phyloP scores from a whole-genome alignment of 371 early-diverging fungal genomes.

The Coemansia sp. region DNA sequence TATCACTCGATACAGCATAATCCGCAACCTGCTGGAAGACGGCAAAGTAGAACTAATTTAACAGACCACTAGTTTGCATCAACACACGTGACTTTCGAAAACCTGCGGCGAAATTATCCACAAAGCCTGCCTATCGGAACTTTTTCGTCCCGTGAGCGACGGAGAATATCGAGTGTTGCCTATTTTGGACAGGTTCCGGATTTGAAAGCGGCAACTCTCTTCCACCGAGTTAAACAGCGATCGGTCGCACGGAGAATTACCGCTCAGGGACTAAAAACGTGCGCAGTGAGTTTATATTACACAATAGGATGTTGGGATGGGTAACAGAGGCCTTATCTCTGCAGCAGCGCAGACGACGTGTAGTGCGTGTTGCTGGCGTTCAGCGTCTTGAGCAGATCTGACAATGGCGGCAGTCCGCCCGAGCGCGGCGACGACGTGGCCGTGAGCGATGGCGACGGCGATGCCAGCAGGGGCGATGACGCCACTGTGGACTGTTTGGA shows the following conservation, averaged over 20 bases:
- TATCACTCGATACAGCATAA: conserved; percentile 52
- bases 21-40: conserved; percentile 54
- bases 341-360: not conserved
- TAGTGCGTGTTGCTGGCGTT: not conserved
- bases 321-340: no score
- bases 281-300: no score
- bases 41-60: conserved; percentile 54
- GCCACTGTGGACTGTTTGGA: conserved; percentile 21
- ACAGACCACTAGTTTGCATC: conserved; percentile 6
- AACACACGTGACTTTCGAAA: not conserved
- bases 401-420: conserved; percentile 27
- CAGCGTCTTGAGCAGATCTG: conserved; percentile 29
- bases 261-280: no score
- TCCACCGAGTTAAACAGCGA: no score
- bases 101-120: no score
- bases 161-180: no score
- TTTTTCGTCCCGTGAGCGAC: no score
- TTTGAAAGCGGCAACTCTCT: no score
- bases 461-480: conserved; percentile 22
- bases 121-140: no score
- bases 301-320: no score
- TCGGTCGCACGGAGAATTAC: no score
- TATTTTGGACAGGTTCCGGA: no score
- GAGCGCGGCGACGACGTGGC: conserved; percentile 9
- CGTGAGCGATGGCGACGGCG: conserved; percentile 16